These are phyloP conservation scores for Neurospora pannonica DNA, from an alignment of 495 filamentous ascomycete genomes.

Conservation along the genomic window DNA sequence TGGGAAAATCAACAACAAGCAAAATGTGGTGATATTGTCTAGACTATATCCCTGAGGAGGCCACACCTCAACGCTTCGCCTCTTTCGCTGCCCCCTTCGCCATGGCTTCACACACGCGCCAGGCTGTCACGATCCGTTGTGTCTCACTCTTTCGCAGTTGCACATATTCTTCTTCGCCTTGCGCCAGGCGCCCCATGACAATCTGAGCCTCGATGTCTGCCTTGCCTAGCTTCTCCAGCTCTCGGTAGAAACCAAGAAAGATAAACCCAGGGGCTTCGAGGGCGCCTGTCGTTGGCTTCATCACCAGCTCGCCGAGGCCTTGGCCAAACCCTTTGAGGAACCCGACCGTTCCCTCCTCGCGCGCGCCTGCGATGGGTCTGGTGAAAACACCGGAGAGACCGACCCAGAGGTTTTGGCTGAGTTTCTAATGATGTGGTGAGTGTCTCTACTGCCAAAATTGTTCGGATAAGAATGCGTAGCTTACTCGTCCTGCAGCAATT, in stretches of 20 bases:
- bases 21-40: background rate
- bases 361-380: slow-evolving; percentile 51
- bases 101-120: background rate
- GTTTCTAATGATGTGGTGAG: slow-evolving; percentile 30
- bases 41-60: background rate
- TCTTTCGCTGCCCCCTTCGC: background rate
- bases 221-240: slow-evolving; percentile 31
- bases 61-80: background rate
- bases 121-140: background rate
- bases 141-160: background rate
- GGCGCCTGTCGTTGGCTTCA: slow-evolving; percentile 51
- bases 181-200: background rate
- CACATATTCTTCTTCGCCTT: background rate
- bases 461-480: background rate
- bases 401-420: slow-evolving; percentile 54
- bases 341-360: slow-evolving; percentile 41
- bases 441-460: background rate
- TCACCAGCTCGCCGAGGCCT: slow-evolving; percentile 55
- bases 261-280: slow-evolving; percentile 30
- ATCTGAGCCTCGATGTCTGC: slow-evolving; percentile 6
- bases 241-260: slow-evolving; percentile 39
- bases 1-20: background rate
- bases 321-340: slow-evolving; percentile 54
- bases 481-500: slow-evolving; percentile 39
- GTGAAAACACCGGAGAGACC: slow-evolving; percentile 56